These are phyloP conservation scores for Filobasidium wieringae DNA, from an alignment of 768 basidiomycete genomes.

Conservation along the genomic window DNA sequence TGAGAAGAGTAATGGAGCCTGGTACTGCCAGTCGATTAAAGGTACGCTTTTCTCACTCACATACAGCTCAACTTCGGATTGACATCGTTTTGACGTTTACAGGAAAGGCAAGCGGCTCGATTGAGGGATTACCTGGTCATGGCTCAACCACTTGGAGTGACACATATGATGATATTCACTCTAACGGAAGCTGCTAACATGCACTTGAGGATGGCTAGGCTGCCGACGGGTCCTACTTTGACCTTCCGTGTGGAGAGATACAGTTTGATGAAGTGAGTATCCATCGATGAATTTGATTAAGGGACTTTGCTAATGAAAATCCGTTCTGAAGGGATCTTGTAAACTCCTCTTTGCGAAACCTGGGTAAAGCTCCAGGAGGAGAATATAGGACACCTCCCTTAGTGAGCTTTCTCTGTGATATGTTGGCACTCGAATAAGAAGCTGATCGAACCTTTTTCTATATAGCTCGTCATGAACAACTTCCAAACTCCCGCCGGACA, in stretches of 20 bases:
- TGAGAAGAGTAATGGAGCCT: conserved; percentile 94
- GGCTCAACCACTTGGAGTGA: conserved; percentile 78
- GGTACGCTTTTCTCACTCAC: conserved; percentile 42
- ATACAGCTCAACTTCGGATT: not conserved
- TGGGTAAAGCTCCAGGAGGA: conserved; percentile 37
- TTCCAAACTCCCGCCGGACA: conserved; percentile 43
- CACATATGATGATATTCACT: conserved; percentile 85
- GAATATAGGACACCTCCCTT: conserved; percentile 78
- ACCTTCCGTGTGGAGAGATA: conserved; percentile 88
- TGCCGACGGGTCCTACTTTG: conserved; percentile 83
- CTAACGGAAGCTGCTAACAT: conserved; percentile 56
- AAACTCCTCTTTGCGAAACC: conserved; percentile 31
- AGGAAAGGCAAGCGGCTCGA: conserved; percentile 83
- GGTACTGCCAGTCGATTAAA: conserved; percentile 87
- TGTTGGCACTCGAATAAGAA: not conserved
- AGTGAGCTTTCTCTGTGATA: conserved; percentile 44
- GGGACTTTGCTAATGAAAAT: not conserved
- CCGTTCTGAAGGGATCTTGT: conserved; percentile 31
- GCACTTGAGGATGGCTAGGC: conserved; percentile 64
- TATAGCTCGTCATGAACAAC: conserved; percentile 72
- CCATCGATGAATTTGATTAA: not conserved
- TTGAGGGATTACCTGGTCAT: conserved; percentile 75
- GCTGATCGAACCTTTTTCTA: not conserved
- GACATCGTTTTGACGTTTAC: conserved; percentile 14
- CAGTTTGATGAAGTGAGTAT: conserved; percentile 60